These are phyloP conservation scores for Candida ascalaphidarum DNA, from an alignment of 805 yeast species.

Conservation along the genomic window DNA sequence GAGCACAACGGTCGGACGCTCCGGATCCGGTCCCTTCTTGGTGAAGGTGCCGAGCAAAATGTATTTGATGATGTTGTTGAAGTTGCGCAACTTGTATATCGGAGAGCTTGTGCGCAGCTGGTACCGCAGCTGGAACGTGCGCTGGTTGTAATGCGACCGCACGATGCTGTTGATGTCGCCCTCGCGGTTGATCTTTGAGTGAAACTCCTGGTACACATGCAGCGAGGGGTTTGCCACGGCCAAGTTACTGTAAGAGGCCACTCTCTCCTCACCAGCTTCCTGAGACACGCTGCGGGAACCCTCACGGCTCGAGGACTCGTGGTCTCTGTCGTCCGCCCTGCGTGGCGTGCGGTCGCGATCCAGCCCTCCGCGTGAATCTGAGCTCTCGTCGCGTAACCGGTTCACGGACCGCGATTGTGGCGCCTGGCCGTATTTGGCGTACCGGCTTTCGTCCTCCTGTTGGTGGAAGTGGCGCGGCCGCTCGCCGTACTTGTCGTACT, in stretches of 20 bases:
- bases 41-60: constrained; percentile 70
- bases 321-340: too few relatives aligned
- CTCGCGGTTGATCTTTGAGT: constrained; percentile 26
- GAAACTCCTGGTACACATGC: constrained; percentile 26
- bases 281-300: too few relatives aligned
- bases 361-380: too few relatives aligned
- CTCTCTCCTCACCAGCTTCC: constrained; percentile 1
- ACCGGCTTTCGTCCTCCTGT: too few relatives aligned
- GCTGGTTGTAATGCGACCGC: constrained; percentile 75
- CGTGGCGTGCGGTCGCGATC: too few relatives aligned
- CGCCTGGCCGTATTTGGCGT: too few relatives aligned
- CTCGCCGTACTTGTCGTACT: too few relatives aligned
- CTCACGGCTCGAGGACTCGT: too few relatives aligned
- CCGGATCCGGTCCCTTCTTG: constrained; percentile 14
- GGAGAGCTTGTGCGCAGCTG: constrained; percentile 67
- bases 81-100: constrained; percentile 76
- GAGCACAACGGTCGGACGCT: constrained; percentile 38
- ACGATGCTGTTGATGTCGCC: constrained; percentile 58
- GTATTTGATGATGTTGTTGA: constrained; percentile 88
- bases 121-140: constrained; percentile 60
- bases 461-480: too few relatives aligned
- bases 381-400: too few relatives aligned
- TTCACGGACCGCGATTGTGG: too few relatives aligned
- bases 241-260: constrained; percentile 1
- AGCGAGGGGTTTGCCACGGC: constrained; percentile 2